These are phyloP conservation scores for Penicillium ucsense DNA, from an alignment of 495 filamentous ascomycete species.

Conservation along the genomic window DNA sequence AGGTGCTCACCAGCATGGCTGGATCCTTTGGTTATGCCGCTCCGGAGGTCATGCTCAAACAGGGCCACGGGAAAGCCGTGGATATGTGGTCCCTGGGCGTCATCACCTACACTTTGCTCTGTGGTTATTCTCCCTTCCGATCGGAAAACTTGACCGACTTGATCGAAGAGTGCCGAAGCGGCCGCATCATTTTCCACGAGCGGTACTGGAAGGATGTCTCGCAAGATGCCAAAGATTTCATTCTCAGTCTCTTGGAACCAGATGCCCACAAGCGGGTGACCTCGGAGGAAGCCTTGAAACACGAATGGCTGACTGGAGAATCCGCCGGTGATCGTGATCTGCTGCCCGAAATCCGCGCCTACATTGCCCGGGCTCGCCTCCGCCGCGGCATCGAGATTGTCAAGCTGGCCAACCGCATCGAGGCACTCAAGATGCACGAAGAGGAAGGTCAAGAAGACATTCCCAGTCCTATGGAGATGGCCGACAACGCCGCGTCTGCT, in stretches of 20 bases:
- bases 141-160: slow-evolving; percentile 87
- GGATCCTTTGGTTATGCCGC: slow-evolving; percentile 98
- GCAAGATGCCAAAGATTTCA: slow-evolving; percentile 92
- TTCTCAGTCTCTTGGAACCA: slow-evolving; percentile 69
- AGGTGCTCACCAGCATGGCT: slow-evolving; percentile 95
- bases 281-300: slow-evolving; percentile 72
- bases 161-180: slow-evolving; percentile 86
- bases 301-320: slow-evolving; percentile 85
- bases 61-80: slow-evolving; percentile 96
- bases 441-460: slow-evolving; percentile 76
- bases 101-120: slow-evolving; percentile 98
- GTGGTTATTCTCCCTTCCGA: slow-evolving; percentile 96
- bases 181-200: slow-evolving; percentile 93
- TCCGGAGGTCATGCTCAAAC: slow-evolving; percentile 96
- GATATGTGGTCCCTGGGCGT: slow-evolving; percentile 99
- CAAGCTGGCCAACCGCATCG: slow-evolving; percentile 94
- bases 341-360: slow-evolving; percentile 92
- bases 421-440: slow-evolving; percentile 91
- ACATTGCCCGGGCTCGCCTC: slow-evolving; percentile 83
- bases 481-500: slow-evolving; percentile 13
- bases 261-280: slow-evolving; percentile 68
- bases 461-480: slow-evolving; percentile 45
- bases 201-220: slow-evolving; percentile 98
- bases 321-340: slow-evolving; percentile 90
- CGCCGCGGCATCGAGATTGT: slow-evolving; percentile 93